A percentile compares a stretch with the other conserved stretches of the same genome.
These are phyloP conservation scores for Pyrus betulifolia DNA, from an alignment of 306 rosid species.

Conservation along the genomic window DNA sequence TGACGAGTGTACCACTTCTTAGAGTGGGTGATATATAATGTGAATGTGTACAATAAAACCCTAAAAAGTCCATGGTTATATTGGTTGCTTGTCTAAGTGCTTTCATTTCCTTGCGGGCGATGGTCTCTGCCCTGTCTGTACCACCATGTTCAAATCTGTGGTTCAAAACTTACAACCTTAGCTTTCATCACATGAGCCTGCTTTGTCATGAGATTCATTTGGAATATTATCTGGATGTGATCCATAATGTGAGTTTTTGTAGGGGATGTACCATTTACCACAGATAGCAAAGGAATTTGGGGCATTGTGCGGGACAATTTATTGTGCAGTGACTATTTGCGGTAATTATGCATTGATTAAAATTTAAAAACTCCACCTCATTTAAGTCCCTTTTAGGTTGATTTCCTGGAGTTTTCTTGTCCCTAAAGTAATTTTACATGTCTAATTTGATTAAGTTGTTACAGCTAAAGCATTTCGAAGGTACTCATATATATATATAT, in stretches of 20 bases:
- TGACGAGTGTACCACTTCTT: constrained; percentile 25
- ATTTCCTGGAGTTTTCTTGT: neutral
- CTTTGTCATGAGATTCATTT: constrained; percentile 2
- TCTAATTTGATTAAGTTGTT: neutral
- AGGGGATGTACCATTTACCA: constrained; percentile 26
- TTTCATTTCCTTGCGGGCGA: constrained; percentile 22
- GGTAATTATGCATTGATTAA: neutral
- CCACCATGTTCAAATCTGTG: constrained; percentile 24
- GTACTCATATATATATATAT: neutral
- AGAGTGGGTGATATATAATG: constrained; percentile 27
- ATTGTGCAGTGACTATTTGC: neutral
- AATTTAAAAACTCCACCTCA: neutral
- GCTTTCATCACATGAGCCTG: constrained; percentile 1
- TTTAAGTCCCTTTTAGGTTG: neutral
- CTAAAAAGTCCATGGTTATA: constrained; percentile 21
- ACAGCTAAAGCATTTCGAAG: neutral
- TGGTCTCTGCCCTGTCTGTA: constrained; percentile 7
- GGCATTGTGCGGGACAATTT: neutral
- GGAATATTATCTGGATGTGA: neutral
- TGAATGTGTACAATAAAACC: constrained; percentile 26
- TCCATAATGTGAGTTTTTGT: neutral
- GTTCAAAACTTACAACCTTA: constrained; percentile 16
- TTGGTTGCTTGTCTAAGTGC: constrained; percentile 15
- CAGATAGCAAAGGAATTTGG: neutral
- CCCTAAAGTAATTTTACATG: neutral